phyloP scores from a whole-genome alignment of 805 yeast species.

The Hemisphaericaspora nanyangensis region DNA sequence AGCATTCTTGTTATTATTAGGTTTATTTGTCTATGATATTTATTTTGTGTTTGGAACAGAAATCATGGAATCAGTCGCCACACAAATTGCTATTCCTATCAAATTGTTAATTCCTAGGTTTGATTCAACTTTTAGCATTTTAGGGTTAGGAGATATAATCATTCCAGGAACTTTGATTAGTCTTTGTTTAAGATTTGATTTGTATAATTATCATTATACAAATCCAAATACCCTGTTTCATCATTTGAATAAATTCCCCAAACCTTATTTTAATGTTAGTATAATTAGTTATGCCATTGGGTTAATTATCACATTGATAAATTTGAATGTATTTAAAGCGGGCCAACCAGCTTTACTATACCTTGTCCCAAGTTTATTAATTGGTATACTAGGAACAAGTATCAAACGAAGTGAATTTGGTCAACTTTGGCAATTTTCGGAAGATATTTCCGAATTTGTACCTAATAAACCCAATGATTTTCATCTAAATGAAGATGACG shows the following conservation, averaged over 20 bases:
- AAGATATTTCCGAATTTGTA: constrained; percentile 19
- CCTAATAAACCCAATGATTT: constrained; percentile 6
- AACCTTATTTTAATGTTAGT: constrained; percentile 45
- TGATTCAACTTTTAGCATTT: constrained; percentile 27
- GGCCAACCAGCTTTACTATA: constrained; percentile 72
- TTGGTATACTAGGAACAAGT: constrained; percentile 32
- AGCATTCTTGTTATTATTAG: constrained; percentile 42
- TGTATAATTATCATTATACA: constrained; percentile 25
- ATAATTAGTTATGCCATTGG: constrained; percentile 49
- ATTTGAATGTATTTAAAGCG: constrained; percentile 30
- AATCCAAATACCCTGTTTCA: constrained; percentile 31
- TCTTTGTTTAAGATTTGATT: constrained; percentile 53
- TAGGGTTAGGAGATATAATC: constrained; percentile 67
- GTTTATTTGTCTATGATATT: constrained; percentile 58
- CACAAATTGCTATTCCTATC: constrained; percentile 45
- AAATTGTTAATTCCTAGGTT: constrained; percentile 42
- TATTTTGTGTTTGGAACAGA: constrained; percentile 64
- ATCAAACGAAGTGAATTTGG: constrained; percentile 38
- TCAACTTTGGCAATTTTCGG: constrained; percentile 35
- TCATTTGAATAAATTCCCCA: constrained; percentile 32
- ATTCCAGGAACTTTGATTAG: constrained; percentile 55
- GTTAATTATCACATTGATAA: constrained; percentile 38
- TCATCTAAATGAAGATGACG: constrained; percentile 8
- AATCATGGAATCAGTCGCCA: constrained; percentile 62
- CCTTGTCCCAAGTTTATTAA: constrained; percentile 46